These are phyloP conservation scores for Agarophyton chilense DNA, from an alignment of 23 red algal species.

Conservation along the genomic window DNA sequence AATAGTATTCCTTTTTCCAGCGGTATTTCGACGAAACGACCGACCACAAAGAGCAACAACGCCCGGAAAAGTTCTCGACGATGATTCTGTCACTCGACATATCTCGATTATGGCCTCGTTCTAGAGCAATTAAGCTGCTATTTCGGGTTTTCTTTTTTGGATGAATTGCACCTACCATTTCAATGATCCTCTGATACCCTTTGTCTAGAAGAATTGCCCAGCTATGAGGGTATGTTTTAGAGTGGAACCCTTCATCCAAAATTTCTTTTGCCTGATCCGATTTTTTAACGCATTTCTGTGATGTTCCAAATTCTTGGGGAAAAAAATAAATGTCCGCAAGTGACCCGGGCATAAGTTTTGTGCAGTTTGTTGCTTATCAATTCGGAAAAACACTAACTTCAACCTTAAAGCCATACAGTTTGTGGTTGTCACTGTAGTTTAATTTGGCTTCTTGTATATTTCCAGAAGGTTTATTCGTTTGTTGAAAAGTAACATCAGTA, in stretches of 20 bases:
- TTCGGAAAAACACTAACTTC: conserved; percentile 22
- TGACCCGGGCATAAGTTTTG: not conserved
- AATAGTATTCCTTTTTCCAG: no score
- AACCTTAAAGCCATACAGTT: conserved; percentile 31
- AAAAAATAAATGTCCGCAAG: not conserved
- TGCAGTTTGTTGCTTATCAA: not conserved
- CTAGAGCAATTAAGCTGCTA: not conserved
- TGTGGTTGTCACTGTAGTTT: conserved; percentile 35
- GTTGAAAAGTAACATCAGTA: conserved; percentile 42
- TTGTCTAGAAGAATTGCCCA: no score
- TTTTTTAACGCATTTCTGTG: not conserved
- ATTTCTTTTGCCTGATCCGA: not conserved
- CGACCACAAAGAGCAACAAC: not conserved
- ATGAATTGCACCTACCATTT: not conserved
- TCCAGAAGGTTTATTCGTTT: not conserved
- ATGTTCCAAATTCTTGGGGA: not conserved
- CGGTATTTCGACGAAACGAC: no score
- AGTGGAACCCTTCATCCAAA: not conserved
- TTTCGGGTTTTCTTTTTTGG: not conserved
- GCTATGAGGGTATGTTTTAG: not conserved
- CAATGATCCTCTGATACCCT: conserved; percentile 2
- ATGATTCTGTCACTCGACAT: conserved; percentile 22
- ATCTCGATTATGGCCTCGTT: not conserved
- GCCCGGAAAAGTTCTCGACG: conserved; percentile 25
- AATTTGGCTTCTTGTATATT: conserved; percentile 31